phyloP scores from a whole-genome alignment of 1,139 yeast species.

The Yamadazyma jaroonii region DNA sequence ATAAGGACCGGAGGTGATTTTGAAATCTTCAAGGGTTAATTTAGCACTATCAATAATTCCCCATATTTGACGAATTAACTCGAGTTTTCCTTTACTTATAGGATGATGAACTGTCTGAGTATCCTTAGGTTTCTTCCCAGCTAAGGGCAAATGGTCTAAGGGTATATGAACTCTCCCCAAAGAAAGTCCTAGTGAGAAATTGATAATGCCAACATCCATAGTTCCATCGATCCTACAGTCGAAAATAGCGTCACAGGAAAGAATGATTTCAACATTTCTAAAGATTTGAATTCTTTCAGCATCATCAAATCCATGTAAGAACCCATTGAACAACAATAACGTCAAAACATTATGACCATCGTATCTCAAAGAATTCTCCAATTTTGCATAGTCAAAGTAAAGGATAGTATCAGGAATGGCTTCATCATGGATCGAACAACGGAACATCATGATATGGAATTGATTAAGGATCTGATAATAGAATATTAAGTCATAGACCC shows the following conservation, averaged over 20 bases:
- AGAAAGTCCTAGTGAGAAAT: slow-evolving; percentile 20
- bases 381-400: slow-evolving; percentile 27
- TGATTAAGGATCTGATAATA: slow-evolving; percentile 27
- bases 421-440: slow-evolving; percentile 18
- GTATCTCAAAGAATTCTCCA: slow-evolving; percentile 22
- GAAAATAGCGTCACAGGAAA: slow-evolving; percentile 24
- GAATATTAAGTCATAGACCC: slow-evolving; percentile 16
- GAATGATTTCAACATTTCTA: slow-evolving; percentile 29
- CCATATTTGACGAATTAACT: slow-evolving; percentile 11
- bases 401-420: slow-evolving; percentile 8
- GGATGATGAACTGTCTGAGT: slow-evolving; percentile 9
- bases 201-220: slow-evolving; percentile 15
- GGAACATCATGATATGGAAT: slow-evolving; percentile 28
- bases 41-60: slow-evolving; percentile 16
- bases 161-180: slow-evolving; percentile 28
- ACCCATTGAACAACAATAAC: slow-evolving; percentile 30
- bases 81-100: slow-evolving; percentile 8
- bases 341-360: slow-evolving; percentile 22
- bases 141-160: slow-evolving; percentile 17
- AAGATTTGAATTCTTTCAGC: slow-evolving; percentile 21
- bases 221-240: slow-evolving; percentile 17
- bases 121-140: slow-evolving; percentile 3
- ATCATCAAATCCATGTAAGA: slow-evolving; percentile 20
- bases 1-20: slow-evolving; percentile 19
- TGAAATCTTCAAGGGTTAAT: slow-evolving; percentile 32